Evolutionary conservation across 225 moss, liverwort and hornwort genomes (phyloP).

Genomic region (Lunularia cruciata): DNA sequence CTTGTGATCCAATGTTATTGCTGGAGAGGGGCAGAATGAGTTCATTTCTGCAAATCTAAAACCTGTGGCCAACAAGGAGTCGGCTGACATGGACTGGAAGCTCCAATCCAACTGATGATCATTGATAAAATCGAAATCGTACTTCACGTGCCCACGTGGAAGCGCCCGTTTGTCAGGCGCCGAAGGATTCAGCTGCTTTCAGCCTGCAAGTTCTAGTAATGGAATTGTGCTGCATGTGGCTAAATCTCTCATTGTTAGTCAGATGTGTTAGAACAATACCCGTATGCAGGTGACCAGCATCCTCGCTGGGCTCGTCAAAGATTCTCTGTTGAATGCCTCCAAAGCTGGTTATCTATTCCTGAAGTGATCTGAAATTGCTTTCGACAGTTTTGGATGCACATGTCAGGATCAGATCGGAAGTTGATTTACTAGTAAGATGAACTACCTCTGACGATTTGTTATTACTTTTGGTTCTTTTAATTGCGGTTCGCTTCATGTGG

Average conservation of each 20-base stretch:
- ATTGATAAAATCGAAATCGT: too few relatives aligned
- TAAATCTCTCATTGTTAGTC: background rate
- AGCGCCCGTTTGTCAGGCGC: too few relatives aligned
- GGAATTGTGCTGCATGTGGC: background rate
- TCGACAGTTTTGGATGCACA: conserved; percentile 1
- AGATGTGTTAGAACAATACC: background rate
- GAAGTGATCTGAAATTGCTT: background rate
- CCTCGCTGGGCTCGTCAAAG: background rate
- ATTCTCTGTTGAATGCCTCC: background rate
- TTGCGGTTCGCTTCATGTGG: background rate
- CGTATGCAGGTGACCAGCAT: background rate
- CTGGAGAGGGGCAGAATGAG: too few relatives aligned
- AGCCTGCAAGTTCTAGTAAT: too few relatives aligned
- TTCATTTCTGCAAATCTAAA: too few relatives aligned
- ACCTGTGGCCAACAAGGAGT: too few relatives aligned
- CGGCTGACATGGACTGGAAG: too few relatives aligned
- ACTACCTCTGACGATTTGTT: too few relatives aligned
- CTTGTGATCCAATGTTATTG: too few relatives aligned
- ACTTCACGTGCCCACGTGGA: too few relatives aligned
- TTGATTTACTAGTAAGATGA: background rate
- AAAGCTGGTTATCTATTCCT: background rate
- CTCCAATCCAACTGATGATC: too few relatives aligned
- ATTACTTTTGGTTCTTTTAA: background rate
- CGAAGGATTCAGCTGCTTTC: too few relatives aligned
- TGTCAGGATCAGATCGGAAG: background rate